Conservation (phyloP, 2,329 filamentous ascomycete species). For the Colletotrichum filicis region DNA sequence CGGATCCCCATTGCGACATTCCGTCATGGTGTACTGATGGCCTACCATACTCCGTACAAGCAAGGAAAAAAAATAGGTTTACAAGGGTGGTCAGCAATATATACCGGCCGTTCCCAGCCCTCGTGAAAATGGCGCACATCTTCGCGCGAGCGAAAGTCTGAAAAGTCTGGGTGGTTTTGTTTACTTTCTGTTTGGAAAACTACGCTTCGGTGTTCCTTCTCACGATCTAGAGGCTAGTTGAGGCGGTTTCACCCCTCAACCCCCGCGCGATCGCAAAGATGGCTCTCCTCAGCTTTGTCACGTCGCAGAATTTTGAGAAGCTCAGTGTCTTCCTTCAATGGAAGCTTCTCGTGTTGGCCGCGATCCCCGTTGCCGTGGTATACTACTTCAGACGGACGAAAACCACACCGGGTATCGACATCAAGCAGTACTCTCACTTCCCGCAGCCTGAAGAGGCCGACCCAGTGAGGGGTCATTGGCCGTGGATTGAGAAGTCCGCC, state of each 20-base stretch:
- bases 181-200: not conserved
- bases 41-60: not conserved
- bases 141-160: not conserved
- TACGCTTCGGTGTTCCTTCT: not conserved
- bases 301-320: not conserved
- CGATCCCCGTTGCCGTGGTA: conserved; percentile 11
- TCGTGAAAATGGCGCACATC: conserved; percentile 21
- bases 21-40: not conserved
- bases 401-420: not conserved
- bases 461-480: conserved; percentile 26
- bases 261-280: not conserved
- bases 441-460: conserved; percentile 26
- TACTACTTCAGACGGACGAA: conserved; percentile 14
- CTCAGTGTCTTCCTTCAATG: conserved; percentile 7
- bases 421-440: conserved; percentile 21
- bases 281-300: conserved; percentile 7
- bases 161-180: not conserved
- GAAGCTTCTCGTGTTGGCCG: conserved; percentile 18
- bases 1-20: conserved; percentile 12
- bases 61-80: not conserved
- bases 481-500: conserved; percentile 29
- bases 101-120: not conserved
- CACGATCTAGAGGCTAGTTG: not conserved
- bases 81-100: not conserved
- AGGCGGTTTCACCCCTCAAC: not conserved